Base-by-base conservation (phyloP, 306 rosid species). In the Pyrus communis region DNA sequence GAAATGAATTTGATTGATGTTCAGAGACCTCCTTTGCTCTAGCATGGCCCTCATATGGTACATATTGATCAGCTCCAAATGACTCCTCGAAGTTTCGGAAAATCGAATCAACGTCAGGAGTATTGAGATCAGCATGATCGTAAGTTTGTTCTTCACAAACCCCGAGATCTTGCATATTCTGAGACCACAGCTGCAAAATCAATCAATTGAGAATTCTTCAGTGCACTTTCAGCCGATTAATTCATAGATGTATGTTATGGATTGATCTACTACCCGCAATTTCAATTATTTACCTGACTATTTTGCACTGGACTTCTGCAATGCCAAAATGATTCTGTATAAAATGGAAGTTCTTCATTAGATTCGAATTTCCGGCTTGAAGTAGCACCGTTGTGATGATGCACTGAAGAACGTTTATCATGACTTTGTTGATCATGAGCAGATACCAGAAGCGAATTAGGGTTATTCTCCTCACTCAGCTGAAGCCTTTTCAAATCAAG, bases 151-250 rank as follows among this genome's bases (percentile, higher is more conserved):
- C 98, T 81, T 89, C 93, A 49, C 98, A 93, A 75, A 93, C 89
- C 74, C 95, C 96, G 17, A 93, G 90, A 82, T 93, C 96, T 86
- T 91, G 91, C 84, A 93, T 93, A 69, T 86, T 89, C 78, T 89
- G 96, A 75, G 93, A 83, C 98, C 98, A 91, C 46, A 91, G 63
- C 98, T 93, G 90, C 90, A 85, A 83, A 85, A 23, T 18, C 38
- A 21, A 45, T 15, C 3, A 31, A 63, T 28, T 2, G 22, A 7
- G 5, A 15, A 28, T 63, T 38, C 40, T 35, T 35, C 9, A 7
- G 40, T 7, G 9, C 40, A 8, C 1, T 28, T 19, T 14, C 10
- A 30, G 4, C 38, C 25, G 9, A 12, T 6, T 23, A 59, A 60
- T 57, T 57, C 3, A n/a, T 57, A 19, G 9, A 57, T n/a, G 22